Percentiles rank a stretch among this genome's conserved stretches.
Conservation (phyloP, 1,139 yeast genomes). For the Yamadazyma conglobata region DNA sequence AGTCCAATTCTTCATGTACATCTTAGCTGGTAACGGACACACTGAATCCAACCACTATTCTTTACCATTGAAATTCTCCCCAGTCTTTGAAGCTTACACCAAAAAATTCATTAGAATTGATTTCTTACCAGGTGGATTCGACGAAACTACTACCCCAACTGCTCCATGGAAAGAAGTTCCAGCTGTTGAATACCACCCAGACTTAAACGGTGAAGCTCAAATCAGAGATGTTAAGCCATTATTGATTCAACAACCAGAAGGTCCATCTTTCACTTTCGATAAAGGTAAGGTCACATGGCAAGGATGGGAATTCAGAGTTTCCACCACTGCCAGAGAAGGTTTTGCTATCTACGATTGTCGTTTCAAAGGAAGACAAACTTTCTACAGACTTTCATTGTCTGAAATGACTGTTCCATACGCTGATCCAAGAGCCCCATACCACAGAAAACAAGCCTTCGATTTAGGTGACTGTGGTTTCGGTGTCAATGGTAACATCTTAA, state of each 20-base stretch:
- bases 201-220: constrained; percentile 55
- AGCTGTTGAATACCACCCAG: constrained; percentile 71
- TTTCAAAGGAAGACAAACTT: constrained; percentile 78
- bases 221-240: constrained; percentile 71
- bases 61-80: constrained; percentile 77
- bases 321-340: constrained; percentile 79
- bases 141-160: constrained; percentile 59
- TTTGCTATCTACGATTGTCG: constrained; percentile 71
- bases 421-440: constrained; percentile 86
- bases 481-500: constrained; percentile 67
- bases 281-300: constrained; percentile 77
- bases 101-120: constrained; percentile 71
- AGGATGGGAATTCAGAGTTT: constrained; percentile 84
- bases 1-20: constrained; percentile 76
- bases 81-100: constrained; percentile 70
- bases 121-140: constrained; percentile 71
- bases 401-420: constrained; percentile 95
- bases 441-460: constrained; percentile 90
- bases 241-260: constrained; percentile 77
- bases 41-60: constrained; percentile 83
- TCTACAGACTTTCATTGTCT: constrained; percentile 74
- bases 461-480: constrained; percentile 93
- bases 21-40: constrained; percentile 65
- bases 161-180: constrained; percentile 58
- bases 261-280: constrained; percentile 69